Evolutionary conservation across 768 basidiomycete species (phyloP).

Genomic region (Mycena pura): DNA sequence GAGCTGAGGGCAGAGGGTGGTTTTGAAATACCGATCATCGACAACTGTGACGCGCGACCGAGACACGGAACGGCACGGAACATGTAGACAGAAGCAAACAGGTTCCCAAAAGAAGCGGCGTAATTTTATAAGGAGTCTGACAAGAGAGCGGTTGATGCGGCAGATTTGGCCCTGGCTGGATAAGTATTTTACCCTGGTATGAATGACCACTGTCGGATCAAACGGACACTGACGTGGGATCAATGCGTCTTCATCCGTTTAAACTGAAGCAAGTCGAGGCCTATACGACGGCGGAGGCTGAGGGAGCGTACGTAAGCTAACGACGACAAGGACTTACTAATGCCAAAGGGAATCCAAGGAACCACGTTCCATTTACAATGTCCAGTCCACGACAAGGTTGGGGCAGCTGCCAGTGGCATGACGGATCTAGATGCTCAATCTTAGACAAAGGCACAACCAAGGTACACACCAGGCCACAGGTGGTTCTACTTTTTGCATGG

Average conservation of each 20-base stretch:
- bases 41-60: no score
- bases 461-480: constrained; percentile 9
- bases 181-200: constrained; percentile 4
- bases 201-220: constrained; percentile 2
- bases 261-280: constrained; percentile 3
- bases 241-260: constrained; percentile 2
- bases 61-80: no score
- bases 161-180: constrained; percentile 1
- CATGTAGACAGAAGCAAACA: no score
- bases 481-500: constrained; percentile 10
- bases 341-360: neutral
- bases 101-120: no score
- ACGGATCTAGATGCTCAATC: constrained; percentile 3
- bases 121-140: no score
- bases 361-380: constrained; percentile 2
- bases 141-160: no score
- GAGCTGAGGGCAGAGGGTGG: no score
- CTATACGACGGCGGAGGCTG: constrained; percentile 1
- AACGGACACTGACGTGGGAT: constrained; percentile 5
- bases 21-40: no score
- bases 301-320: neutral
- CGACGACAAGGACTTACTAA: neutral
- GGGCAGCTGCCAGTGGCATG: constrained; percentile 6
- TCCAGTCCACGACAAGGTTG: constrained; percentile 2
- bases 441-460: constrained; percentile 10